phyloP scores from a whole-genome alignment of 768 basidiomycete species.

The Xerocomus spinulosus region DNA sequence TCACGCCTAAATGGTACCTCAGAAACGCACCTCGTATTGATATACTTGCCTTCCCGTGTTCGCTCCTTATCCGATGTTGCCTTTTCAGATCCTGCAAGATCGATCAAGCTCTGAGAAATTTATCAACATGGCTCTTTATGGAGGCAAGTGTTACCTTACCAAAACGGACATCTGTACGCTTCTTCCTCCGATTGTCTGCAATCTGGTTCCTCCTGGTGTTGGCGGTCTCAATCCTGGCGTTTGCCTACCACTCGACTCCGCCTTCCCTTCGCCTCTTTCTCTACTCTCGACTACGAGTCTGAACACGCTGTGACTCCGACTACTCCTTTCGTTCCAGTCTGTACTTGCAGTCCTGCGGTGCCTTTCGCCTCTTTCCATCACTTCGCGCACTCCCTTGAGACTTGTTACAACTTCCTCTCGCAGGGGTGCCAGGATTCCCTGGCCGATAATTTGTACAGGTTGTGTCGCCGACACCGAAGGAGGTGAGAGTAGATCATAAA shows the following conservation, averaged over 20 bases:
- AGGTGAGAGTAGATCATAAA: slow-evolving; percentile 81
- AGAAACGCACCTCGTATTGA: slow-evolving; percentile 71
- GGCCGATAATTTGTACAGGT: slow-evolving; percentile 72
- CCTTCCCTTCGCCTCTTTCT: slow-evolving; percentile 53
- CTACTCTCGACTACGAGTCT: slow-evolving; percentile 88
- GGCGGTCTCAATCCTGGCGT: slow-evolving; percentile 52
- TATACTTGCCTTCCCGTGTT: slow-evolving; percentile 94
- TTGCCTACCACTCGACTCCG: slow-evolving; percentile 37
- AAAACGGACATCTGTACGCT: slow-evolving; percentile 76
- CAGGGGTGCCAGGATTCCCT: slow-evolving; percentile 66
- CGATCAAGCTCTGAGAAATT: slow-evolving; percentile 70
- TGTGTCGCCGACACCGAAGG: slow-evolving; percentile 48
- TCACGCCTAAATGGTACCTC: no score
- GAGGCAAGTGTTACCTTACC: slow-evolving; percentile 34
- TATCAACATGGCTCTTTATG: background rate
- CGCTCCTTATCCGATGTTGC: slow-evolving; percentile 94
- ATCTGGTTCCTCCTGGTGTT: slow-evolving; percentile 55
- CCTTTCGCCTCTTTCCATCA: slow-evolving; percentile 80
- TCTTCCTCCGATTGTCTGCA: slow-evolving; percentile 75
- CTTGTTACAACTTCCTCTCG: slow-evolving; percentile 93
- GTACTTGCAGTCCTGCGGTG: slow-evolving; percentile 89
- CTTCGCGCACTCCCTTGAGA: slow-evolving; percentile 78
- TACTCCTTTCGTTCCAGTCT: slow-evolving; percentile 98
- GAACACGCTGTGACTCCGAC: slow-evolving; percentile 92
- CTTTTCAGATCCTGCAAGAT: slow-evolving; percentile 95